Evolutionary conservation across 257 asterid species (phyloP), one percentile per base, ranked within the genome.

Genomic region (Solanum sejunctum): DNA sequence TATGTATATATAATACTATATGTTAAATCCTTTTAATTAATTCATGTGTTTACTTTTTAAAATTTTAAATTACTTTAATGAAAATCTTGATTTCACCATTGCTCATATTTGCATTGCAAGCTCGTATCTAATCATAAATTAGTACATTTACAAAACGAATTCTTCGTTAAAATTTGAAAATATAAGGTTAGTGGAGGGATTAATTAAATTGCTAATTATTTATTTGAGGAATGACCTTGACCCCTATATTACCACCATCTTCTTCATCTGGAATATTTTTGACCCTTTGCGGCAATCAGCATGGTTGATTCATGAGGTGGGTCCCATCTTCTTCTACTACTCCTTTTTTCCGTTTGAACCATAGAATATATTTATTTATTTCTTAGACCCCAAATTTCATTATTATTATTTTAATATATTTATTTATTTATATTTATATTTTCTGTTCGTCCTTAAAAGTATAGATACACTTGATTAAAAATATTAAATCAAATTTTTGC

Each of bases 221-320:
- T 12, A 26, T 75, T 75, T 49, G 15, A 47, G 58, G 45, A 15
- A 75, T 17, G 84, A 84, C 47, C 61, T 85, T 88, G 90, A 86
- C 91, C 36, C 64, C 56, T 51, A 49, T 64, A 75, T 72, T 75
- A 80, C 4, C 89, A 87, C 90, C 91, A 49, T 75, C 61, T 83
- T 85, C 92, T 85, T 86, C 88, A 87, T 83, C 8, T 49, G 55
- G 79, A 70, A 43, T 78, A 23, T 47, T 80, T 72, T 83, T 83
- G 17, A 70, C 58, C 82, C 45, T 51, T 51, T 75, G 61, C 20
- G 18, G 81, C 81, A 43, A 3, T 9, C n/a, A 58, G 20, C 41
- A 10, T 12, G 56, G 58, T 21, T 47, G 58, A 64, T 21, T 73
- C 41, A 7, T 73, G 39, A 23, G 17, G 15, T 66, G 39, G 39